Conservation (phyloP, 2,329 filamentous ascomycete species). For the Graphiopsis chlorocephala region DNA sequence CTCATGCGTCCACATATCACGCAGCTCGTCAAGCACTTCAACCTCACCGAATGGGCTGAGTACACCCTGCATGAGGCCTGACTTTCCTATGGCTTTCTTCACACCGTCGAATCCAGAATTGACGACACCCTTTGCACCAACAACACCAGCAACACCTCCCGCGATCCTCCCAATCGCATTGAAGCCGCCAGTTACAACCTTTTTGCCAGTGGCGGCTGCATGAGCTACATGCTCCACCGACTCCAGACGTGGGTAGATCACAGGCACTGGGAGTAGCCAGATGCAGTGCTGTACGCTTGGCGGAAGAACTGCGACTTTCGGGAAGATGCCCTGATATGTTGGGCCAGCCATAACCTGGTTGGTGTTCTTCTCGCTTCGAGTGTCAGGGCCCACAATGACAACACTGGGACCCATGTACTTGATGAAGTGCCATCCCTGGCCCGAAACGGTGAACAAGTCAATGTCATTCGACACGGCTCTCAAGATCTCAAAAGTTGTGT, state of each 20-base stretch:
- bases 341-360: slow-evolving; percentile 91
- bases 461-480: slow-evolving; percentile 83
- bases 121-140: slow-evolving; percentile 90
- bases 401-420: slow-evolving; percentile 93
- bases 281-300: slow-evolving; percentile 94
- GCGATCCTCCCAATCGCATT: slow-evolving; percentile 95
- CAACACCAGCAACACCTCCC: slow-evolving; percentile 89
- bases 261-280: slow-evolving; percentile 89
- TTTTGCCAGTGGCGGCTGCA: slow-evolving; percentile 91
- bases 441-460: slow-evolving; percentile 94
- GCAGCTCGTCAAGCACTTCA: slow-evolving; percentile 87
- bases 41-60: slow-evolving; percentile 95
- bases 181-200: slow-evolving; percentile 92
- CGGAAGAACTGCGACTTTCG: slow-evolving; percentile 86
- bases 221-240: slow-evolving; percentile 87
- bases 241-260: slow-evolving; percentile 88
- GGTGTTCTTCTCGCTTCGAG: slow-evolving; percentile 85
- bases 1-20: slow-evolving; percentile 98
- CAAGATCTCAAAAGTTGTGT: slow-evolving; percentile 90
- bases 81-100: slow-evolving; percentile 95
- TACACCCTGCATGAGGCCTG: slow-evolving; percentile 90
- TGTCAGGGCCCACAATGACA: slow-evolving; percentile 85
- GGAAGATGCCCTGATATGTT: slow-evolving; percentile 96
- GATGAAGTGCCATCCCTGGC: slow-evolving; percentile 97
- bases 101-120: slow-evolving; percentile 90